Base-by-base conservation (phyloP, 2,329 filamentous ascomycete genomes). In the Arachnopeziza araneosa region DNA sequence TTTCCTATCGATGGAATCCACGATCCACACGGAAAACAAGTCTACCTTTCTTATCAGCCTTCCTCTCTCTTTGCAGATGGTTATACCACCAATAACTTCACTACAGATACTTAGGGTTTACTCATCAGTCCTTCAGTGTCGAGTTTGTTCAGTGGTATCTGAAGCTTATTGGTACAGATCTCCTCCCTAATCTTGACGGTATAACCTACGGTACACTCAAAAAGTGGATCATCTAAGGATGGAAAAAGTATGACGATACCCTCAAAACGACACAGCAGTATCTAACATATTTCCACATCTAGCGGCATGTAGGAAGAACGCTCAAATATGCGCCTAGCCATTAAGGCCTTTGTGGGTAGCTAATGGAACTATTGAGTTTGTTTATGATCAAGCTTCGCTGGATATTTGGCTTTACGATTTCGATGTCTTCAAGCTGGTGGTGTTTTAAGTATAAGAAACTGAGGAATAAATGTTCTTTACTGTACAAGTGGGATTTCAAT, bases 171-270 rank as follows among this genome's bases (percentile, higher is more conserved):
- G n/a, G 22, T 17, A 10, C n/a, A 6, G 50, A 52, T 14, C 9
- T 17, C n/a, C 50, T 52, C 6, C 12, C 50, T 12, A 9, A 22
- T n/a, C 50, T 52, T n/a, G 68, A 78, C 65, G 71, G 73, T 58
- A 76, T 84, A 36, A 83, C 80, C 32, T 84, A 83, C 69, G 80
- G 84, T 67, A 83, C 78, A 0, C 74, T 84, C 2, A 74, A 76
- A 12, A 74, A 76, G 17, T 84, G 80, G 80, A 84, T 83, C 75
- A 71, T 75, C 54, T 74, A 68, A 4, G 81, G 76, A 8, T 75
- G 79, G 73, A 68, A 77, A 48, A 74, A 75, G 51, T 85, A 81
- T 70, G 60, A 72, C 36, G 79, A 81, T 66, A 78, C 69, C 56
- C 73, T 83, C 10, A 81, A 84, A 65, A 84, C 81, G 14, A 83